A percentile compares a stretch with the other conserved stretches of the same genome.
Evolutionary conservation across 1,139 yeast genomes (phyloP).

Genomic region (Arxiozyma bovina): DNA sequence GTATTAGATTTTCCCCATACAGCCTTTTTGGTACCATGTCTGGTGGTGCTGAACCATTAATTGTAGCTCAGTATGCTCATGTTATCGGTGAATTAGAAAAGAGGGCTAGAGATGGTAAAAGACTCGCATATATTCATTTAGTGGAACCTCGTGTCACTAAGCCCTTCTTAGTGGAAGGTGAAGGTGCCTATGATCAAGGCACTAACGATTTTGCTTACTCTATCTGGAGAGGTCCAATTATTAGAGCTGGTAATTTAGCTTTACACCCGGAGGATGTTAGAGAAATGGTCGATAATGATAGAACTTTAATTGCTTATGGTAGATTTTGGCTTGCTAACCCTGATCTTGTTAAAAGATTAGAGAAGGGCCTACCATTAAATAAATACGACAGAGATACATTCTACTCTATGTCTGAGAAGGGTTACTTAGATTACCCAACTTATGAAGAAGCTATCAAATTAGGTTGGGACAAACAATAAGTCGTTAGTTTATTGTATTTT

Average conservation of each 20-base stretch:
- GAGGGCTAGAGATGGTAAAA: constrained; percentile 33
- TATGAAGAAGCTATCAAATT: constrained; percentile 25
- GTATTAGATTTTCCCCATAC: constrained; percentile 49
- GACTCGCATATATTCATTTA: constrained; percentile 44
- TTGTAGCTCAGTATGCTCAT: constrained; percentile 33
- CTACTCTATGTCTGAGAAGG: constrained; percentile 29
- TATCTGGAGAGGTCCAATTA: constrained; percentile 41
- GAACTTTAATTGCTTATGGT: constrained; percentile 40
- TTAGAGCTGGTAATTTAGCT: constrained; percentile 42
- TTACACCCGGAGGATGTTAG: constrained; percentile 20
- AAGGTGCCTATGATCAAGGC: constrained; percentile 23
- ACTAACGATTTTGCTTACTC: constrained; percentile 35
- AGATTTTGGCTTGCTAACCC: constrained; percentile 46
- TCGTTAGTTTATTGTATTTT: background rate
- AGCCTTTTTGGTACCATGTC: constrained; percentile 29
- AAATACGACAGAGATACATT: constrained; percentile 35
- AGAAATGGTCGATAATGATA: constrained; percentile 30
- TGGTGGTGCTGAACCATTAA: constrained; percentile 28
- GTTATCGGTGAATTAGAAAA: constrained; percentile 32
- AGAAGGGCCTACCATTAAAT: constrained; percentile 37
- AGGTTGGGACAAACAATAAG: constrained; percentile 8
- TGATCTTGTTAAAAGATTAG: constrained; percentile 41
- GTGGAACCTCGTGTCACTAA: constrained; percentile 36
- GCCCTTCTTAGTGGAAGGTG: constrained; percentile 26
- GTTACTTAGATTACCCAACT: constrained; percentile 31